Base-by-base conservation (phyloP, 139 green algal species). In the Chlorella sorokiniana region DNA sequence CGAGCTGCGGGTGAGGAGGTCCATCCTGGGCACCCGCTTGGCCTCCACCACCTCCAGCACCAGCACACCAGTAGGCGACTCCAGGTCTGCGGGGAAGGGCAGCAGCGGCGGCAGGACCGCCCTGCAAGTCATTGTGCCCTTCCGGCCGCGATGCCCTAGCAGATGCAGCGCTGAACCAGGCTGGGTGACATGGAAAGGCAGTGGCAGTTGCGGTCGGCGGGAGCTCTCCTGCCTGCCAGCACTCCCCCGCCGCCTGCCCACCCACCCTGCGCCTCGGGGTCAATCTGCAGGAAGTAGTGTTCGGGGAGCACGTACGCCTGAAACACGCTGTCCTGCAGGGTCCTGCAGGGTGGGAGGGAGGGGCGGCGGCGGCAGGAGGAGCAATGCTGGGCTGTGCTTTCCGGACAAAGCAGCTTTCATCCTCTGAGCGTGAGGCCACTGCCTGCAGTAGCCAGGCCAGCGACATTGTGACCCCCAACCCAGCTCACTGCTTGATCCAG, bases 201-300 rank as follows among this genome's bases (percentile, higher is more conserved):
- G 56, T 33, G 56, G 18, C 56, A n/a, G n/a, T n/a, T 65, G 56
- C 56, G n/a, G n/a, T 65, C 18, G 56, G 29, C n/a, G 16, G 23
- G 23, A 29, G 6, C 65, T 35, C 22, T 44, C 67, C 38, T 11
- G 2, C 18, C 38, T 22, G 33, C 38, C 40, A 56, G 3, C 68
- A 25, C 27, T 38, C 40, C 16, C 18, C 10, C 10, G 56, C 18
- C n/a, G 9, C 45, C 37, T 40, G 29, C 33, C 18, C 16, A 37
- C 73, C 14, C 75, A 81, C 75, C 78, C 65, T 76, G 25, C 2
- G 78, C 78, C 65, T 77, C 78, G 1, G 78, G 48, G 48, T 83
- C 78, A 25, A 83, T 68, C 37, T 76, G 78, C 56, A 75, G 48
- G 78, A 83, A 83, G 78, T 78, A 83, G 65, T 83, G 78, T 25